phyloP scores from a whole-genome alignment of 345 rosid genomes.

The Syzygium oleosum region DNA sequence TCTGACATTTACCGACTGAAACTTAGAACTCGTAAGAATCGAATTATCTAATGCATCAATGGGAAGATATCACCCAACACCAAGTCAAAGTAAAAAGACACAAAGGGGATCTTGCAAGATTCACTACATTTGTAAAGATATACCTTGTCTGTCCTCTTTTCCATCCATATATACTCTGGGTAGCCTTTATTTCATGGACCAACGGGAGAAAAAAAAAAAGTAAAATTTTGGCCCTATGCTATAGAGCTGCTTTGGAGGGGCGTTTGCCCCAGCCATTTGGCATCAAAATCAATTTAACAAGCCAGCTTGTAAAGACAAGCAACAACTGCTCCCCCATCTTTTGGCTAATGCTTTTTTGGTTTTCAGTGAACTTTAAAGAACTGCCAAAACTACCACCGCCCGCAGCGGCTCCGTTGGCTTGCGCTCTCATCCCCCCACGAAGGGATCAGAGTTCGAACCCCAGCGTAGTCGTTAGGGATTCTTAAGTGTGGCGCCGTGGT shows the following conservation, averaged over 20 bases:
- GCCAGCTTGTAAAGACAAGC: not conserved
- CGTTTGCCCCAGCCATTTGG: not conserved
- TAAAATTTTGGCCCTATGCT: not conserved
- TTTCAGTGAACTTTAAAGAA: not conserved
- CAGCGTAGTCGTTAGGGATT: too few species aligned
- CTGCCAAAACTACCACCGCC: not conserved
- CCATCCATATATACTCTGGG: not conserved
- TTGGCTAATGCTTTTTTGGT: not conserved
- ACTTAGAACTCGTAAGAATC: not conserved
- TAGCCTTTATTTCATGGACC: not conserved
- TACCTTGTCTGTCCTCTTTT: not conserved
- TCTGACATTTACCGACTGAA: not conserved
- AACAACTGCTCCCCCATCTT: not conserved
- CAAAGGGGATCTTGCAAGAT: not conserved
- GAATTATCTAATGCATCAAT: not conserved
- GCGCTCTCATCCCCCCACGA: too few species aligned
- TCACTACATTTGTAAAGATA: not conserved
- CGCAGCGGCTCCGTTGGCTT: too few species aligned
- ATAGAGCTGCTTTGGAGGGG: not conserved
- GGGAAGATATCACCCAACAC: not conserved
- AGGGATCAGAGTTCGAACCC: too few species aligned
- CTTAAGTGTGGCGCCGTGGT: too few species aligned
- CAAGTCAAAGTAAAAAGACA: not conserved
- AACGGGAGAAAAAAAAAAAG: not conserved
- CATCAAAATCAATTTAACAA: not conserved